Evolutionary conservation across 495 filamentous ascomycete species (phyloP).

Genomic region (Tuber umbilicatum): DNA sequence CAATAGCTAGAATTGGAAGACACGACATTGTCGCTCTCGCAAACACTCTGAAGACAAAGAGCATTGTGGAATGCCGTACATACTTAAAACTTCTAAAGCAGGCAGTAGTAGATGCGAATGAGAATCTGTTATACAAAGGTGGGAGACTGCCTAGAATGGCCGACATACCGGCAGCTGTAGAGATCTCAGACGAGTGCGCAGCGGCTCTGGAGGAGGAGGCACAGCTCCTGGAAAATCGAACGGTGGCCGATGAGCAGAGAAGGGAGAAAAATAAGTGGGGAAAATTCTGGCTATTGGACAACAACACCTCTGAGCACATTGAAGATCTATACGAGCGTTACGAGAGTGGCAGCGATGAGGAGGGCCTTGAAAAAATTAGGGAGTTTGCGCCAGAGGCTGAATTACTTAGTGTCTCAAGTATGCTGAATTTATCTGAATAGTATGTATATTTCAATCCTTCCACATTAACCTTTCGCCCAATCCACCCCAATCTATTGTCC

Average conservation of each 20-base stretch:
- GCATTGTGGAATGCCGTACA: conserved; percentile 62
- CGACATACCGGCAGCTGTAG: conserved; percentile 64
- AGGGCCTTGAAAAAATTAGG: conserved; percentile 32
- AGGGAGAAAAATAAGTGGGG: conserved; percentile 50
- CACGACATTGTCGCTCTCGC: conserved; percentile 58
- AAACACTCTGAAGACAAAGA: conserved; percentile 61
- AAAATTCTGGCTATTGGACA: conserved; percentile 53
- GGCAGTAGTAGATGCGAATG: conserved; percentile 42
- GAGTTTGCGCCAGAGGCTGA: conserved; percentile 49
- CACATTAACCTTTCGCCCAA: conserved; percentile 10
- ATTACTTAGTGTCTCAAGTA: conserved; percentile 55
- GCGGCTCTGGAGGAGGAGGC: conserved; percentile 62
- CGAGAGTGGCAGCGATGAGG: neutral
- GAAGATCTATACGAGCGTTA: conserved; percentile 40
- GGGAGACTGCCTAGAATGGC: conserved; percentile 9
- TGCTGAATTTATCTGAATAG: conserved; percentile 56
- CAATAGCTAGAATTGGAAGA: conserved; percentile 57
- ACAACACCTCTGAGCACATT: conserved; percentile 45
- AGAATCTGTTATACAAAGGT: conserved; percentile 1
- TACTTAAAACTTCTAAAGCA: conserved; percentile 59
- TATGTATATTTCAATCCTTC: conserved; percentile 20
- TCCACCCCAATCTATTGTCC: neutral
- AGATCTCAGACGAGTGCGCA: conserved; percentile 62
- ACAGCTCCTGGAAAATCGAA: conserved; percentile 53
- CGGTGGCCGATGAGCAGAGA: conserved; percentile 53